Conservation (phyloP, 306 rosid genomes). For the Cicer cuneatum region DNA sequence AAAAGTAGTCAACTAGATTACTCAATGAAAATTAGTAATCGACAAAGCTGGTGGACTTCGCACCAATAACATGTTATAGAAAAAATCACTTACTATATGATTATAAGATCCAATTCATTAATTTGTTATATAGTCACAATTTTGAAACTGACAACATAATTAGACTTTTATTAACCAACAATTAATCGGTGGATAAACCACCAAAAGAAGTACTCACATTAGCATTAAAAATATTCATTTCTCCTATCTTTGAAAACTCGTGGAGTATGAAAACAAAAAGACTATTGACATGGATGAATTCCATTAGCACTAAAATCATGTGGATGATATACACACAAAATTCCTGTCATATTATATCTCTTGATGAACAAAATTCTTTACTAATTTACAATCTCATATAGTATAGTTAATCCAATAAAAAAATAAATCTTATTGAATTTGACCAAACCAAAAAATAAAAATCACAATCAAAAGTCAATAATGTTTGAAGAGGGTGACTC, state of each 20-base stretch:
- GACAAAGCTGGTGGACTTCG: too few species aligned
- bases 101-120: too few species aligned
- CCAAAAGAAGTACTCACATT: background rate
- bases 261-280: background rate
- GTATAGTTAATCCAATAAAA: conserved; percentile 52
- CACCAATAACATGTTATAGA: too few species aligned
- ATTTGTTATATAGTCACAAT: too few species aligned
- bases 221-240: background rate
- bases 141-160: too few species aligned
- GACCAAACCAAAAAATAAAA: conserved; percentile 45
- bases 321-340: conserved; percentile 45
- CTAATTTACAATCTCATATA: conserved; percentile 66
- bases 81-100: too few species aligned
- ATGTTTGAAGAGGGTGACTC: conserved; percentile 36
- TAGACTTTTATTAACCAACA: too few species aligned
- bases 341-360: conserved; percentile 48
- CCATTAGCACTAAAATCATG: conserved; percentile 36
- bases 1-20: too few species aligned
- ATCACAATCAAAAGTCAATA: conserved; percentile 59
- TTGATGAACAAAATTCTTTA: conserved; percentile 56
- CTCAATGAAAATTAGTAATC: too few species aligned
- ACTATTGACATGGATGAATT: conserved; percentile 30
- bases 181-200: background rate
- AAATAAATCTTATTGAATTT: conserved; percentile 55
- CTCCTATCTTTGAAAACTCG: background rate